phyloP scores from a whole-genome alignment of 768 basidiomycete species.

The Cystofilobasidium bisporidii region DNA sequence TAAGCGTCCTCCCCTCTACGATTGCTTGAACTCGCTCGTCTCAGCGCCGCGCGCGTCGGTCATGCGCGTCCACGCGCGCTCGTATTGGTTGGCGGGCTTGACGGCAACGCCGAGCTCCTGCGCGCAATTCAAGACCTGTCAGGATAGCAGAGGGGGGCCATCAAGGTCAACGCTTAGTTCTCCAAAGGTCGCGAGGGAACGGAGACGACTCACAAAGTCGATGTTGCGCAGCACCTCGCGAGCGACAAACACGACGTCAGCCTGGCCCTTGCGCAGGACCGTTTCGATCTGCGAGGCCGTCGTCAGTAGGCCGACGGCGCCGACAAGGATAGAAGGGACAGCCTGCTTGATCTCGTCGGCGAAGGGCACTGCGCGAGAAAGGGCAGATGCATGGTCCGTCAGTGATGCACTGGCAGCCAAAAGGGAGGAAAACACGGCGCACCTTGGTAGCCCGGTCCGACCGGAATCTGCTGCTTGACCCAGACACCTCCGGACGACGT shows the following conservation, averaged over 20 bases:
- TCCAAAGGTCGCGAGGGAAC: constrained; percentile 34
- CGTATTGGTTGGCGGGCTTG: constrained; percentile 65
- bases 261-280: constrained; percentile 56
- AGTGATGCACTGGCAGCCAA: too few relatives aligned
- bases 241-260: constrained; percentile 60
- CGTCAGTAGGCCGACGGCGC: constrained; percentile 65
- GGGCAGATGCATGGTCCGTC: not conserved
- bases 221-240: constrained; percentile 59
- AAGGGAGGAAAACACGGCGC: not conserved
- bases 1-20: too few relatives aligned
- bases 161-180: not conserved
- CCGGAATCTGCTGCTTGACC: constrained; percentile 50
- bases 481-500: constrained; percentile 60
- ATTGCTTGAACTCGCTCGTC: not conserved
- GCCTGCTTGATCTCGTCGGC: constrained; percentile 34
- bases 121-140: constrained; percentile 45
- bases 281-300: constrained; percentile 55
- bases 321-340: constrained; percentile 41
- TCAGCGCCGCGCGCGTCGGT: constrained; percentile 30
- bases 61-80: constrained; percentile 50
- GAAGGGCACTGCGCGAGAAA: constrained; percentile 16
- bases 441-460: constrained; percentile 27
- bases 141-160: not conserved
- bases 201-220: constrained; percentile 48
- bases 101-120: constrained; percentile 54